These are phyloP conservation scores for Raffaelea ambrosiae DNA, from an alignment of 2,329 filamentous ascomycete species.

Conservation along the genomic window DNA sequence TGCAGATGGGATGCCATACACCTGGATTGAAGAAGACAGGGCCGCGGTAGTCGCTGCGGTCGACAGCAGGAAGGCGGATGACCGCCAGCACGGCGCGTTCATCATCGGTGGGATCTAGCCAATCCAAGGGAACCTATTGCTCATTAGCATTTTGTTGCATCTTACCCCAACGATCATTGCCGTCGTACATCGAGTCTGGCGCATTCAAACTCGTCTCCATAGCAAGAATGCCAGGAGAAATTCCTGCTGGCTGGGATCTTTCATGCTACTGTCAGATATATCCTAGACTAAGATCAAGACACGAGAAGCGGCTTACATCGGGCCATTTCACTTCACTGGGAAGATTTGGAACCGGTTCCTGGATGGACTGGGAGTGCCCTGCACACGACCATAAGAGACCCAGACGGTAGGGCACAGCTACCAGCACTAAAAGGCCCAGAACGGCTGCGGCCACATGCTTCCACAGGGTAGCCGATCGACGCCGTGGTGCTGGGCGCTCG, in stretches of 20 bases:
- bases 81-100: conserved; percentile 26
- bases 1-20: conserved; percentile 6
- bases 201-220: conserved; percentile 24
- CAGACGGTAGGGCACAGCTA: no score
- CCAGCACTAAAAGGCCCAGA: no score
- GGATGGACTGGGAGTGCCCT: no score
- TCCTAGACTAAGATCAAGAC: neutral
- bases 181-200: conserved; percentile 23
- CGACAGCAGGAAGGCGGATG: conserved; percentile 26
- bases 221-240: conserved; percentile 26
- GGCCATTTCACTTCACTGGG: neutral
- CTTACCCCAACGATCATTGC: neutral
- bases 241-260: conserved; percentile 21
- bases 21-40: conserved; percentile 32
- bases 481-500: no score
- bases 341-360: no score
- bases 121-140: conserved; percentile 28
- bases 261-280: neutral
- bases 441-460: no score
- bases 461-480: no score
- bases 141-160: neutral
- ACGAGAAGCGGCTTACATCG: neutral
- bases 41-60: conserved; percentile 18
- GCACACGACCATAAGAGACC: no score
- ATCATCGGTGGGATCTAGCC: conserved; percentile 25